phyloP scores from a whole-genome alignment of 768 basidiomycete genomes.

The Naganishia antarctica region DNA sequence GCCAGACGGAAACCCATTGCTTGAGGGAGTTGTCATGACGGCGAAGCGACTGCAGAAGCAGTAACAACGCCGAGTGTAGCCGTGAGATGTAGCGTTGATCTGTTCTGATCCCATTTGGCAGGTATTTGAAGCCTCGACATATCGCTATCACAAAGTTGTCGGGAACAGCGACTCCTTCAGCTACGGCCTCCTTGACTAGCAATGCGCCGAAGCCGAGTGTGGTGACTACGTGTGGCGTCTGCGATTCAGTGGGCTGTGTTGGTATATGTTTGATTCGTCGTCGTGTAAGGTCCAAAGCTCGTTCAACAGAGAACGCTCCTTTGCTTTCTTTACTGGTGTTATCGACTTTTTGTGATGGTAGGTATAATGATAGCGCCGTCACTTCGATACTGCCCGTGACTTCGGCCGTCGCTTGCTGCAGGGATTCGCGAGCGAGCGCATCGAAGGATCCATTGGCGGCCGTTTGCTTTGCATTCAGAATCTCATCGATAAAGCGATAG shows the following conservation, averaged over 20 bases:
- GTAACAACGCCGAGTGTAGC: conserved; percentile 1
- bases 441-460: background rate
- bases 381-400: background rate
- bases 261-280: conserved; percentile 13
- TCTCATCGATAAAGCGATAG: background rate
- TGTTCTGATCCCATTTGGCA: background rate
- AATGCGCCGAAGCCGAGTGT: conserved; percentile 7
- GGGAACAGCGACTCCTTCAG: background rate
- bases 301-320: background rate
- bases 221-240: conserved; percentile 5
- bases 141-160: background rate
- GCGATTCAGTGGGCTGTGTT: conserved; percentile 3
- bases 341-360: background rate
- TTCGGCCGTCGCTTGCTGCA: background rate
- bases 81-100: background rate
- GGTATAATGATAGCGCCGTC: conserved; percentile 2
- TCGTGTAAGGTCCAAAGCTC: background rate
- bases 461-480: background rate
- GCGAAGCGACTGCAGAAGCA: background rate
- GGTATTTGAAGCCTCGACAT: conserved; percentile 6
- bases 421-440: background rate
- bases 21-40: background rate
- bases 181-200: background rate
- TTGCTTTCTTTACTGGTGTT: background rate
- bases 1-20: background rate